Conservation (phyloP, 306 rosid genomes). For the Pyrus pyrifolia region DNA sequence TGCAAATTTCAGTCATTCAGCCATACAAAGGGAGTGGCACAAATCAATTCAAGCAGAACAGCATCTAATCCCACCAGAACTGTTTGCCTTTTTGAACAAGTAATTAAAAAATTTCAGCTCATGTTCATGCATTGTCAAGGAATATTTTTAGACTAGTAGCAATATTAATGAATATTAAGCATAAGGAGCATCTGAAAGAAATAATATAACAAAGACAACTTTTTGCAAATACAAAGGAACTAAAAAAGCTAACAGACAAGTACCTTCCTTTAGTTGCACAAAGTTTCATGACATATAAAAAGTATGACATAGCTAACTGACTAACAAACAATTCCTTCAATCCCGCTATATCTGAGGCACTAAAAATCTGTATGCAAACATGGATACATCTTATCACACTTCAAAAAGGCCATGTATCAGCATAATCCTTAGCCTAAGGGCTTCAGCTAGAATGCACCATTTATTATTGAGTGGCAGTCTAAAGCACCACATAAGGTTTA, state of each 20-base stretch:
- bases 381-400: not conserved
- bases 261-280: no score
- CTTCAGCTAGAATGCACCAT: not conserved
- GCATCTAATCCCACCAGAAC: slow-evolving; percentile 8
- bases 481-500: not conserved
- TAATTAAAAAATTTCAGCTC: not conserved
- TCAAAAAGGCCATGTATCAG: not conserved
- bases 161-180: not conserved
- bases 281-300: no score
- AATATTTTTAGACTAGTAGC: not conserved
- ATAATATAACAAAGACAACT: not conserved
- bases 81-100: not conserved
- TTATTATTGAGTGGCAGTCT: not conserved
- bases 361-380: not conserved
- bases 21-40: slow-evolving; percentile 13
- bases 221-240: not conserved
- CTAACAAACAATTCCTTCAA: no score
- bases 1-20: slow-evolving; percentile 4
- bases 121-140: not conserved
- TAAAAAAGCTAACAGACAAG: slow-evolving; percentile 2
- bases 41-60: slow-evolving; percentile 8
- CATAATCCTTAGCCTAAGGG: not conserved
- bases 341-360: not conserved
- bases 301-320: no score
- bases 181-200: not conserved